These are phyloP conservation scores for Aspergillus eucalypticola DNA, from an alignment of 2,329 filamentous ascomycete species.

Conservation along the genomic window DNA sequence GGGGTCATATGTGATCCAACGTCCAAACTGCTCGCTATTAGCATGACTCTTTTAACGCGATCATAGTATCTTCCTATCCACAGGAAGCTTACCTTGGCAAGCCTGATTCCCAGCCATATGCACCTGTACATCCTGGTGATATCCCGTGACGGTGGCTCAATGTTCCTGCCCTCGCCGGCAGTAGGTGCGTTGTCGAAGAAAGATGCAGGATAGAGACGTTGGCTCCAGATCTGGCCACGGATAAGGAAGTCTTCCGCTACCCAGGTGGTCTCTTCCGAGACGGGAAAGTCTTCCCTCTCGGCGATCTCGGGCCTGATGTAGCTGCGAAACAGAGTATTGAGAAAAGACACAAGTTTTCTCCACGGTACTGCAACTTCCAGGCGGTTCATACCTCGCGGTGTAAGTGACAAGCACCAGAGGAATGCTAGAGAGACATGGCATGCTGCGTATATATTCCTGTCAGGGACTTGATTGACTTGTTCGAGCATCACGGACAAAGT, in stretches of 20 bases:
- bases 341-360: constrained; percentile 50
- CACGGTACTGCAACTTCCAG: constrained; percentile 53
- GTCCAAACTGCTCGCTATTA: constrained; percentile 32
- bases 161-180: constrained; percentile 57
- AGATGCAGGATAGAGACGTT: constrained; percentile 48
- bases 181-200: constrained; percentile 54
- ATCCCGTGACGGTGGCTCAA: constrained; percentile 53
- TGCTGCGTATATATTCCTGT: constrained; percentile 56
- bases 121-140: constrained; percentile 54
- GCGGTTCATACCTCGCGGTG: constrained; percentile 39
- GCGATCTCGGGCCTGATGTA: constrained; percentile 38
- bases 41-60: not conserved
- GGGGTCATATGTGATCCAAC: constrained; percentile 43
- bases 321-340: constrained; percentile 54
- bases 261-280: constrained; percentile 46
- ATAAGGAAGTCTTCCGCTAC: constrained; percentile 62
- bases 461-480: constrained; percentile 41
- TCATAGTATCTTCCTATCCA: not conserved
- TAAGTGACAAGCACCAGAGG: constrained; percentile 46
- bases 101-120: constrained; percentile 50
- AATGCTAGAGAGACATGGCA: constrained; percentile 59
- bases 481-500: constrained; percentile 47
- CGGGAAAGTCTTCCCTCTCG: constrained; percentile 45
- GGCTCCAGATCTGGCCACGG: constrained; percentile 57
- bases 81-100: constrained; percentile 44